Percentiles rank a stretch among this genome's conserved stretches.
Evolutionary conservation across 2,329 filamentous ascomycete species (phyloP).

Genomic region (Apiospora malaysiana): DNA sequence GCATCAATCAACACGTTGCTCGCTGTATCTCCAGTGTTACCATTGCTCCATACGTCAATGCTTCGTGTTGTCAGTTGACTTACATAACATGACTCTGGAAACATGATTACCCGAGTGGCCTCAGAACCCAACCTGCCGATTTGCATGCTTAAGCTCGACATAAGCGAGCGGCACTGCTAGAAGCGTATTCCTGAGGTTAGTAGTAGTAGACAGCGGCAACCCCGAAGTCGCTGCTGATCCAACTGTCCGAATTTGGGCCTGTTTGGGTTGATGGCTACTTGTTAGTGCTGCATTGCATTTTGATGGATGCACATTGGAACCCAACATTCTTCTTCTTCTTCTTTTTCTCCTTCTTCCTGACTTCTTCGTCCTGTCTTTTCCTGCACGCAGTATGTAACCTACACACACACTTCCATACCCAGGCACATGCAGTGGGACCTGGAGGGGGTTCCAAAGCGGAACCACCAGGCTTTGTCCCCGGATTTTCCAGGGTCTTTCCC

Average conservation of each 20-base stretch:
- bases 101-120: background rate
- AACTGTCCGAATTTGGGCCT: background rate
- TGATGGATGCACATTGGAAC: background rate
- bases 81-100: background rate
- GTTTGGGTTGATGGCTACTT: background rate
- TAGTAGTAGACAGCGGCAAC: slow-evolving; percentile 1
- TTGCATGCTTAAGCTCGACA: background rate
- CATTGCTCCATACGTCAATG: background rate
- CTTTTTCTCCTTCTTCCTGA: background rate
- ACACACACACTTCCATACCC: background rate
- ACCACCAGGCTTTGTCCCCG: slow-evolving; percentile 10
- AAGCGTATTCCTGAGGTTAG: background rate
- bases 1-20: background rate
- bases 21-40: background rate
- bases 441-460: background rate
- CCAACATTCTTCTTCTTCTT: background rate
- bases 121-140: background rate
- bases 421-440: slow-evolving; percentile 5
- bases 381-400: background rate
- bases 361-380: background rate
- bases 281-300: background rate
- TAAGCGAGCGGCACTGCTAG: slow-evolving; percentile 6
- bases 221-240: background rate
- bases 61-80: background rate
- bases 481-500: slow-evolving; percentile 12